Percentiles rank a stretch among this genome's conserved stretches.
phyloP scores from a whole-genome alignment of 306 rosid species.

The Canavalia gladiata region DNA sequence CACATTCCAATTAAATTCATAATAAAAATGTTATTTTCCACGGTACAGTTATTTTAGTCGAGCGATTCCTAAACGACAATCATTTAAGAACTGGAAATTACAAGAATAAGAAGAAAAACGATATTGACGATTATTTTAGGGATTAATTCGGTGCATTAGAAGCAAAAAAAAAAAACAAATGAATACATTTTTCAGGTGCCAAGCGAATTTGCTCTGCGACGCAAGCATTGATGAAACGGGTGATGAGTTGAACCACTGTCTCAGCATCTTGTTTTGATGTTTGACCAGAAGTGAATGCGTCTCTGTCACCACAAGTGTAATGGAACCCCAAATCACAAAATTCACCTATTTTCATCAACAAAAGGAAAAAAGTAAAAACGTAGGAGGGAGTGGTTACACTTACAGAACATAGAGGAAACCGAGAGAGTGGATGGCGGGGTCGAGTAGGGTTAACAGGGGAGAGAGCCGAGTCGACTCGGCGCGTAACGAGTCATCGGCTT shows the following conservation, averaged over 20 bases:
- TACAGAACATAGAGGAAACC: constrained; percentile 78
- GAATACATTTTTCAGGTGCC: constrained; percentile 80
- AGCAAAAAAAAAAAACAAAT: background rate
- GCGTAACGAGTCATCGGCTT: constrained; percentile 68
- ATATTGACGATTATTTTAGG: too few relatives aligned
- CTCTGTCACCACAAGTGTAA: constrained; percentile 60
- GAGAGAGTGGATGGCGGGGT: constrained; percentile 71
- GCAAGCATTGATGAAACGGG: constrained; percentile 68
- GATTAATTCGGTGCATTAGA: background rate
- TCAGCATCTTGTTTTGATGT: constrained; percentile 66
- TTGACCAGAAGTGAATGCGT: constrained; percentile 63
- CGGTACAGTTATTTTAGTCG: too few relatives aligned
- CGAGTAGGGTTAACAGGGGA: constrained; percentile 68
- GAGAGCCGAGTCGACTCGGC: constrained; percentile 62
- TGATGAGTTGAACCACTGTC: constrained; percentile 52
- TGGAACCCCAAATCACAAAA: too few relatives aligned
- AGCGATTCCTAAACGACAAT: too few relatives aligned
- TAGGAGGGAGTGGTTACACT: too few relatives aligned
- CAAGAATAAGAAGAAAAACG: too few relatives aligned
- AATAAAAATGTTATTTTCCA: too few relatives aligned
- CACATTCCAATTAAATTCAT: too few relatives aligned
- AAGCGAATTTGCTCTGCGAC: constrained; percentile 71
- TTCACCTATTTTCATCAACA: too few relatives aligned
- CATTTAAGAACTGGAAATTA: too few relatives aligned
- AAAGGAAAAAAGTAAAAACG: too few relatives aligned